phyloP scores from a whole-genome alignment of 2,329 filamentous ascomycete species.

The Cercospora canescens region DNA sequence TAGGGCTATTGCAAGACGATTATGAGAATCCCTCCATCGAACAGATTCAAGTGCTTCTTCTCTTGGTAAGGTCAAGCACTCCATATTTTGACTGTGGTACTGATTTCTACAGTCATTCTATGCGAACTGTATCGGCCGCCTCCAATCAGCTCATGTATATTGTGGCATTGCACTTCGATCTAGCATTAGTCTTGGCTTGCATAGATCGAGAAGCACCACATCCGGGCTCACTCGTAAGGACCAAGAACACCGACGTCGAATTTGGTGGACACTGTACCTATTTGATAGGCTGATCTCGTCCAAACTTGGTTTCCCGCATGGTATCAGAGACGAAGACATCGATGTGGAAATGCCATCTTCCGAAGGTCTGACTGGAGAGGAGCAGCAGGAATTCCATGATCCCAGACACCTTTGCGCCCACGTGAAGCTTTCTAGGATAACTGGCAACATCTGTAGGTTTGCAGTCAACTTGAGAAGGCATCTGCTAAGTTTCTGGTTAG shows the following conservation, averaged over 20 bases:
- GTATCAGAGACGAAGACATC: conserved; percentile 39
- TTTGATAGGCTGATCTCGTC: conserved; percentile 37
- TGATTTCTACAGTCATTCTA: conserved; percentile 44
- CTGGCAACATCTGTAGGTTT: conserved; percentile 32
- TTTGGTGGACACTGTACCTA: conserved; percentile 40
- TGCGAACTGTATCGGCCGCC: conserved; percentile 47
- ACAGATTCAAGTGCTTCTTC: conserved; percentile 47
- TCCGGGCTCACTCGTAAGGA: conserved; percentile 37
- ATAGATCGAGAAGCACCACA: conserved; percentile 38
- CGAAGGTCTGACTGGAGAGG: conserved; percentile 30
- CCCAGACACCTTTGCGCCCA: conserved; percentile 42
- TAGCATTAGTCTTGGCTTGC: conserved; percentile 47
- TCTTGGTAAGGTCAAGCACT: conserved; percentile 41
- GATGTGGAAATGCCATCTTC: conserved; percentile 48
- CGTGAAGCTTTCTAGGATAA: conserved; percentile 42
- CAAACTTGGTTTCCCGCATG: conserved; percentile 37
- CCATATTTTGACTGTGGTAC: not conserved
- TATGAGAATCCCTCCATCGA: conserved; percentile 48
- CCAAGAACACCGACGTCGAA: conserved; percentile 34
- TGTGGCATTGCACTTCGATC: conserved; percentile 49
- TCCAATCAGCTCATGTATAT: conserved; percentile 47
- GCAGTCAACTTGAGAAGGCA: conserved; percentile 20
- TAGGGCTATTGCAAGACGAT: conserved; percentile 41
- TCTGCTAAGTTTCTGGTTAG: conserved; percentile 7
- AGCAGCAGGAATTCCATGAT: conserved; percentile 37